Percentiles rank a stretch among this genome's conserved stretches.
Evolutionary conservation across 805 yeast species (phyloP).

Genomic region (Wickerhamomyces queroliae): DNA sequence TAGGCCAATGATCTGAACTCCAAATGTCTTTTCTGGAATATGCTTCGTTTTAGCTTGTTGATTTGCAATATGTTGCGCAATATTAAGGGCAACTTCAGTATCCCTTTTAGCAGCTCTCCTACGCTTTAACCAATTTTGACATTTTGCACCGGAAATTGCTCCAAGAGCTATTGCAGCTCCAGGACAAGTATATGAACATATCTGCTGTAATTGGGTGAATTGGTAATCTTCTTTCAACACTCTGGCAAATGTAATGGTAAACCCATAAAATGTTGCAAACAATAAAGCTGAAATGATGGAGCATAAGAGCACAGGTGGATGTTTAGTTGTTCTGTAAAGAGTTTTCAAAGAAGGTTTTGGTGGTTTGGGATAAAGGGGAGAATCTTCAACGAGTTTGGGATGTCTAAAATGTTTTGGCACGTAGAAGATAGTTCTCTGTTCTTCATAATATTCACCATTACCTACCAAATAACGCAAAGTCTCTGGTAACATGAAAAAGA

Average conservation of each 20-base stretch:
- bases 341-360: conserved; percentile 36
- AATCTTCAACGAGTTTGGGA: conserved; percentile 10
- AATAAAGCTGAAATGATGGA: conserved; percentile 42
- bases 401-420: conserved; percentile 25
- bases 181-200: conserved; percentile 47
- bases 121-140: conserved; percentile 36
- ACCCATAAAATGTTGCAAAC: conserved; percentile 50
- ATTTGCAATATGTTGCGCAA: too few species aligned
- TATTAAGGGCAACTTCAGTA: too few species aligned
- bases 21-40: conserved; percentile 42
- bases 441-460: conserved; percentile 32
- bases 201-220: conserved; percentile 29
- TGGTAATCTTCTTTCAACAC: conserved; percentile 32
- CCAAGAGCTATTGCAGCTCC: conserved; percentile 44
- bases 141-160: conserved; percentile 43
- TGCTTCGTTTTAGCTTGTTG: too few species aligned
- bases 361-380: conserved; percentile 34
- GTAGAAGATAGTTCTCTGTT: conserved; percentile 19
- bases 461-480: conserved; percentile 65
- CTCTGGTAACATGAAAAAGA: conserved; percentile 67
- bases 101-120: conserved; percentile 22
- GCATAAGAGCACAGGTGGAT: conserved; percentile 38
- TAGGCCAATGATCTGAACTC: conserved; percentile 39
- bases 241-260: conserved; percentile 43
- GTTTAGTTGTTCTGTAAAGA: conserved; percentile 32